Evolutionary conservation across 352 stramenopile genomes (phyloP), one percentile per base, ranked within the genome.

Genomic region (Phytophthora tentaculata): DNA sequence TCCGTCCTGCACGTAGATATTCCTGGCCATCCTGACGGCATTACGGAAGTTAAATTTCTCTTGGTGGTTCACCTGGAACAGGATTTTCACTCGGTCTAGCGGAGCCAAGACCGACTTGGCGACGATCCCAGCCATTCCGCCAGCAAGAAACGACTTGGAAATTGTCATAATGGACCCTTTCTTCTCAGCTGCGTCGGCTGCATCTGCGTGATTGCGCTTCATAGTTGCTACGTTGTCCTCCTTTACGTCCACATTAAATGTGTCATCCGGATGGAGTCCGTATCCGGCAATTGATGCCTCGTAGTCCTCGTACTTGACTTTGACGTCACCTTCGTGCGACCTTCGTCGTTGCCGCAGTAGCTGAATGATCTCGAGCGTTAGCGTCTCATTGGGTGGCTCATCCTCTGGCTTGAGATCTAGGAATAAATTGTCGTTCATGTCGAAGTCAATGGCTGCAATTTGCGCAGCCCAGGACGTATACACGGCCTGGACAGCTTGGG

Each of bases 61-160:
- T 56, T 85, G 80, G 24, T 92, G 86, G 35, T 81, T 89, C 43
- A 95, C 87, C 65, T 96, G 89, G 51, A 96, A 95, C 41, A 96
- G 59, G 23, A 96, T 90, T 61, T 96, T 96, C 16, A 96, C 73
- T 23, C 89, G 85, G 44, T 96, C 89, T 43, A 94, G 71, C 0
- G 89, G 89, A 0, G 89, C 86, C 28, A 96, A 63, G 13, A 73
- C 39, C 19, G 87, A 94, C 61, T 95, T 95, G 53, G 89, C 88
- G 5, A 84, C 74, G 57, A 94, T 92, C 0, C 89, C 89, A 0
- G 89, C 87, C 13, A 86, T 65, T 0, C 87, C 86, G 1, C 89
- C 89, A 0, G 86, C 87, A 20, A 95, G 29, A 53, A 96, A 95
- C 13, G 85, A 94, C 74, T 94, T 96, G 61, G 88, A 94, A 19